phyloP scores from a whole-genome alignment of 129 eudicot species.

The carrot (Daucus carota) region DNA sequence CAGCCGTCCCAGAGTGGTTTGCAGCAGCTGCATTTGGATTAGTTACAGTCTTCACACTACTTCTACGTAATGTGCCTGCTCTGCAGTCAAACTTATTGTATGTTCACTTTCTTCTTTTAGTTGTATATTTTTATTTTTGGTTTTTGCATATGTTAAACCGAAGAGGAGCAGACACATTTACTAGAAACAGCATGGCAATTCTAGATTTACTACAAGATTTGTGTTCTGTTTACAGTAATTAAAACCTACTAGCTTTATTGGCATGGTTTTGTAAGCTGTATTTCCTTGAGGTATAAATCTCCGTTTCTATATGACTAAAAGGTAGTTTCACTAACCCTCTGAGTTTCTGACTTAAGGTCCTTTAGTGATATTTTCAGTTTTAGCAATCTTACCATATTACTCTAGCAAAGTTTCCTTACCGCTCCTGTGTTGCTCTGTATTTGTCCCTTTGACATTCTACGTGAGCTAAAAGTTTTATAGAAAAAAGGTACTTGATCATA shows the following conservation, averaged over 20 bases:
- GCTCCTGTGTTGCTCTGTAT: not conserved
- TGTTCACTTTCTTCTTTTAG: constrained; percentile 14
- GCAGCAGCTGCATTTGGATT: constrained; percentile 95
- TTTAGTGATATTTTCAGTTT: not conserved
- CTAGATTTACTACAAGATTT: not conserved
- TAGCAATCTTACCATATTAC: not conserved
- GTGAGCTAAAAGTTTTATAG: not conserved
- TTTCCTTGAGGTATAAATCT: not conserved
- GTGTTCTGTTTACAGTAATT: not conserved
- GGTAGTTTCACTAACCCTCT: too few relatives aligned
- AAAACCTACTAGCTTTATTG: not conserved
- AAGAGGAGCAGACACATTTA: not conserved
- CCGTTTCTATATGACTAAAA: not conserved
- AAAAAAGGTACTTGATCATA: not conserved
- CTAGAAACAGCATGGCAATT: too few relatives aligned
- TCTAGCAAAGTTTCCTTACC: not conserved
- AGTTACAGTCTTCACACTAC: constrained; percentile 81
- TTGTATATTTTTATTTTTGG: not conserved
- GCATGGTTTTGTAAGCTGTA: not conserved
- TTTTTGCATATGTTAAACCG: not conserved
- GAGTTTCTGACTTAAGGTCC: not conserved
- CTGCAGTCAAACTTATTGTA: constrained; percentile 81
- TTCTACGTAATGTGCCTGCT: constrained; percentile 87
- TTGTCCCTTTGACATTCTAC: not conserved
- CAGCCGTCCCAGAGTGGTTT: constrained; percentile 99